phyloP scores from a whole-genome alignment of 2,329 filamentous ascomycete species.

The Mollisiaceae sp. region DNA sequence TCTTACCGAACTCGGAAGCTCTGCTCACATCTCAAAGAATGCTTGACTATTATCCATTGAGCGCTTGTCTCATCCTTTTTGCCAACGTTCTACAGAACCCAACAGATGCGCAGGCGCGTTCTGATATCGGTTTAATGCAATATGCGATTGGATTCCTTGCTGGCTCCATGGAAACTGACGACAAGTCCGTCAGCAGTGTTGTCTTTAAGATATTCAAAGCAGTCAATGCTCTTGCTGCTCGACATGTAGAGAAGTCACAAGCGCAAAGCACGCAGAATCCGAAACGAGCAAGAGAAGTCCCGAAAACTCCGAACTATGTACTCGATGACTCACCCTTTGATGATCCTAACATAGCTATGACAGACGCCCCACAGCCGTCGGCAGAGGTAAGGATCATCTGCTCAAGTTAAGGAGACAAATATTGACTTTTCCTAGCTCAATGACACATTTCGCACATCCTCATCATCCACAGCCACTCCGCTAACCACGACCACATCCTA shows the following conservation, averaged over 20 bases:
- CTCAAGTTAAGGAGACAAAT: background rate
- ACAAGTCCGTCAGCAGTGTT: background rate
- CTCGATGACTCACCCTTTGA: background rate
- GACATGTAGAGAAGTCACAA: background rate
- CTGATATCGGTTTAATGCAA: background rate
- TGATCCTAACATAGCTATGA: background rate
- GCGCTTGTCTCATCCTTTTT: background rate
- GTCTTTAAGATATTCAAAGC: background rate
- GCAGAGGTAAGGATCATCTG: background rate
- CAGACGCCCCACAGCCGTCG: background rate
- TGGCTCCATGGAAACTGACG: background rate
- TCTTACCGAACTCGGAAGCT: background rate
- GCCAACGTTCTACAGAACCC: slow-evolving; percentile 3
- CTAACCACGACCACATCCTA: background rate
- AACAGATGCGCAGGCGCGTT: background rate
- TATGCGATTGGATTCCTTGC: background rate
- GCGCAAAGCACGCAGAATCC: background rate
- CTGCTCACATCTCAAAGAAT: background rate
- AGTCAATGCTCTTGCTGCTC: background rate
- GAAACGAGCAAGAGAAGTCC: background rate
- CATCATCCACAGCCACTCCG: background rate
- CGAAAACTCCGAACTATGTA: background rate
- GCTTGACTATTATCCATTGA: slow-evolving; percentile 1
- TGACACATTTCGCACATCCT: background rate
- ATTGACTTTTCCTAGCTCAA: background rate